These are phyloP conservation scores for Magnolia officinalis DNA, from an alignment of 164 flowering plant genomes.

Conservation along the genomic window DNA sequence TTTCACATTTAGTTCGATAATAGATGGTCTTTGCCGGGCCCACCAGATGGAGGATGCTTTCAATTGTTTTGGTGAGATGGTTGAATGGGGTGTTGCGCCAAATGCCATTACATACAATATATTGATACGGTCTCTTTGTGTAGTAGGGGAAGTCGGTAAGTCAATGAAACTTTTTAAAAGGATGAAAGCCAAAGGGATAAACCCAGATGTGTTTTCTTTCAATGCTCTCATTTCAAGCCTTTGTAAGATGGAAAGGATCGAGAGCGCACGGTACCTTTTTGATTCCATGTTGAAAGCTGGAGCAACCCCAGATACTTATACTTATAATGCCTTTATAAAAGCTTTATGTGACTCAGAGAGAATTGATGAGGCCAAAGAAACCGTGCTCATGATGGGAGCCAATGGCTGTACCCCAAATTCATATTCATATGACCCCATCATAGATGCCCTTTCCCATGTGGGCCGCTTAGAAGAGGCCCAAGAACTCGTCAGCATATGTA, in stretches of 20 bases:
- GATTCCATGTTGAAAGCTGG: conserved; percentile 56
- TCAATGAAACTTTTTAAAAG: conserved; percentile 44
- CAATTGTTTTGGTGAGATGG: conserved; percentile 74
- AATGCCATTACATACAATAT: conserved; percentile 66
- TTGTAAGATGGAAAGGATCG: conserved; percentile 55
- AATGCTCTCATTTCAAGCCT: conserved; percentile 66
- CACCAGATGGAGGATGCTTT: conserved; percentile 63
- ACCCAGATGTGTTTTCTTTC: conserved; percentile 62
- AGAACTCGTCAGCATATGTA: conserved; percentile 26
- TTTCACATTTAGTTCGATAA: conserved; percentile 75
- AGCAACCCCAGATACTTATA: conserved; percentile 59
- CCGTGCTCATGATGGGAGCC: conserved; percentile 53
- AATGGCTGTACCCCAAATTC: conserved; percentile 67
- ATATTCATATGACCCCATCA: conserved; percentile 37
- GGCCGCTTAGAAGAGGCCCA: conserved; percentile 41
- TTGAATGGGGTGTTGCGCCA: conserved; percentile 74
- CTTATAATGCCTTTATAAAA: conserved; percentile 58
- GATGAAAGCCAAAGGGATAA: conserved; percentile 60
- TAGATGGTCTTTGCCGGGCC: conserved; percentile 72
- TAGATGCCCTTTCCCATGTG: conserved; percentile 28
- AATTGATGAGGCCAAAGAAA: conserved; percentile 55
- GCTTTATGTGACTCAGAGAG: conserved; percentile 48
- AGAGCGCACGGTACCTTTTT: conserved; percentile 54
- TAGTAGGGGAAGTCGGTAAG: conserved; percentile 50
- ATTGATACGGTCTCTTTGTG: conserved; percentile 61